Evolutionary conservation across 345 rosid species (phyloP).

Genomic region (Psidium guajava): DNA sequence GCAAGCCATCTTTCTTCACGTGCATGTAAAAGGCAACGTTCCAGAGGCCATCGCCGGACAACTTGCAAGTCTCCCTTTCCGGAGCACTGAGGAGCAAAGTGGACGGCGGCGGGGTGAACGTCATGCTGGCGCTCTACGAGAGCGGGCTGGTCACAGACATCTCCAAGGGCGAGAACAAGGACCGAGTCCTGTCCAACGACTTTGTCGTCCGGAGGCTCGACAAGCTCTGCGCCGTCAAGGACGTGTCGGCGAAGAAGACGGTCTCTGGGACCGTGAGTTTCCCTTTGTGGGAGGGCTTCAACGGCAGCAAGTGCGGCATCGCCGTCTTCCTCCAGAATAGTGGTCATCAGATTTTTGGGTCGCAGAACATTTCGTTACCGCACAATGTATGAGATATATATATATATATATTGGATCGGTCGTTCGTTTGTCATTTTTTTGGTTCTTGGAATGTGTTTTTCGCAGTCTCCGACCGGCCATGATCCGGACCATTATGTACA

Average conservation of each 20-base stretch:
- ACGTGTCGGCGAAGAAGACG: conserved; percentile 45
- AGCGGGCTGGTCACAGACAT: conserved; percentile 60
- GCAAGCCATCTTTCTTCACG: background rate
- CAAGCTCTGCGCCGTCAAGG: conserved; percentile 60
- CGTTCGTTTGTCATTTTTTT: background rate
- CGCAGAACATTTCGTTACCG: conserved; percentile 54
- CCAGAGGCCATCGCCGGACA: conserved; percentile 47
- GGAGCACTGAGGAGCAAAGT: conserved; percentile 49
- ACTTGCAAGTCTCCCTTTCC: conserved; percentile 45
- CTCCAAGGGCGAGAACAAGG: conserved; percentile 63
- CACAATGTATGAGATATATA: conserved; percentile 38
- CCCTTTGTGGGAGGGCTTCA: conserved; percentile 68
- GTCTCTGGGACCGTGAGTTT: conserved; percentile 56
- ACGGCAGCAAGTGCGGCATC: conserved; percentile 50
- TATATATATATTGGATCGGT: background rate
- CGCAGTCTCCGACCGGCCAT: background rate
- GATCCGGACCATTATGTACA: background rate
- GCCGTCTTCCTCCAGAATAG: conserved; percentile 61
- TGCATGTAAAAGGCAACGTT: conserved; percentile 42
- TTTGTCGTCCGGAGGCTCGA: conserved; percentile 66
- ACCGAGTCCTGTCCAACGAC: conserved; percentile 59
- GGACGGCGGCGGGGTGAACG: conserved; percentile 37
- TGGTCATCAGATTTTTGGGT: conserved; percentile 60
- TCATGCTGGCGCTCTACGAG: conserved; percentile 81
- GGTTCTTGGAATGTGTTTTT: background rate